These are phyloP conservation scores for Nicotiana tabacum DNA, from an alignment of 257 asterid species.

Conservation along the genomic window DNA sequence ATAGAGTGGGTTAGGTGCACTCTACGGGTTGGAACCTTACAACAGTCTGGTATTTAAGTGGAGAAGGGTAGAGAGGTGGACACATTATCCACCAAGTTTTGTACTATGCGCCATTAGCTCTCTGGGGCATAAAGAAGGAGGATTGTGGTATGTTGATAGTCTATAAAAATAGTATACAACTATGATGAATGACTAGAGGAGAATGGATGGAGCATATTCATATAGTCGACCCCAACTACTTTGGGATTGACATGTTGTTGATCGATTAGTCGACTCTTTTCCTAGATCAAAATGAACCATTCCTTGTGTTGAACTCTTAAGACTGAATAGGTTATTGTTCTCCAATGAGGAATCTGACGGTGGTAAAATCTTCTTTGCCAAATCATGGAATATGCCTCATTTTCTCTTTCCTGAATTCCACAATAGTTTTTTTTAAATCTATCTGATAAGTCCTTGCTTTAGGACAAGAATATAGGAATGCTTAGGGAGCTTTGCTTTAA, in stretches of 20 bases:
- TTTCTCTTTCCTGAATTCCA: not conserved
- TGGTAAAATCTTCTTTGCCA: not conserved
- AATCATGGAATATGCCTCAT: not conserved
- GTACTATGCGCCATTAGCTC: too few relatives aligned
- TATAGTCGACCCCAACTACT: not conserved
- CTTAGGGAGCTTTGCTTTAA: too few relatives aligned
- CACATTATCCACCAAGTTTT: too few relatives aligned
- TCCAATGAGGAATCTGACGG: not conserved
- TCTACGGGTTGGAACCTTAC: too few relatives aligned
- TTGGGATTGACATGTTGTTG: not conserved
- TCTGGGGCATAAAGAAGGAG: not conserved
- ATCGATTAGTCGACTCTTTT: not conserved
- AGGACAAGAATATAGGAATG: too few relatives aligned
- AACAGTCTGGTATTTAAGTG: too few relatives aligned
- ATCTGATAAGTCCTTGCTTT: not conserved
- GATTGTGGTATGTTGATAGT: not conserved
- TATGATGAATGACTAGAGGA: not conserved
- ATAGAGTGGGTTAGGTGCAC: too few relatives aligned
- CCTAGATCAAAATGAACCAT: conserved; percentile 5
- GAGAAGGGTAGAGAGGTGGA: too few relatives aligned
- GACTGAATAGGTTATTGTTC: not conserved
- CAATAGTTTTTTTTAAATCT: not conserved
- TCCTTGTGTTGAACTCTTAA: not conserved
- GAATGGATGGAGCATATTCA: not conserved
- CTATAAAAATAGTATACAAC: too few relatives aligned